phyloP scores from a whole-genome alignment of 2,329 filamentous ascomycete genomes.

The Aspergillus eucalypticola region DNA sequence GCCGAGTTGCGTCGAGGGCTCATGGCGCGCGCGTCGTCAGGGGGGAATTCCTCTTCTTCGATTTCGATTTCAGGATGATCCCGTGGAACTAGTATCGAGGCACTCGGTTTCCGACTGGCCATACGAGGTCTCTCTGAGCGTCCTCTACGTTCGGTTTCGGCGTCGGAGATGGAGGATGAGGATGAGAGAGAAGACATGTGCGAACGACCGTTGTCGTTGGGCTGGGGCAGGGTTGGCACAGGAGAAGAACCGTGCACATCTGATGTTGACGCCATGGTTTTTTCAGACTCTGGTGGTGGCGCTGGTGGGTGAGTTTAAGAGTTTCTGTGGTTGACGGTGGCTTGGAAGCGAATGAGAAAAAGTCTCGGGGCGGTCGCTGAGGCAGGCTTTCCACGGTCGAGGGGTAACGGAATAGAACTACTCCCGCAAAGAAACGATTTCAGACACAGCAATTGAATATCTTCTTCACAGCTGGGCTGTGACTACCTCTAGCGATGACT shows the following conservation, averaged over 20 bases:
- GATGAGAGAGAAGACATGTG: constrained; percentile 47
- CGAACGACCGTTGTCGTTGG: constrained; percentile 40
- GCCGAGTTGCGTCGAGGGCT: constrained; percentile 87
- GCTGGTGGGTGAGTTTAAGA: constrained; percentile 14
- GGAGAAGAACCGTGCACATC: constrained; percentile 41
- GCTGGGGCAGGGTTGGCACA: constrained; percentile 42
- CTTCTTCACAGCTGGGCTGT: constrained; percentile 15
- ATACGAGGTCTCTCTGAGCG: constrained; percentile 64
- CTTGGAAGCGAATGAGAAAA: constrained; percentile 11
- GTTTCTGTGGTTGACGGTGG: constrained; percentile 18
- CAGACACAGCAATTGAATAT: constrained; percentile 5
- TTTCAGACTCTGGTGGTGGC: constrained; percentile 12
- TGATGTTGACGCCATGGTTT: constrained; percentile 38
- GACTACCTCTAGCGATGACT: constrained; percentile 42
- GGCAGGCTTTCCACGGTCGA: constrained; percentile 11
- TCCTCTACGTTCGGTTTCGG: constrained; percentile 45
- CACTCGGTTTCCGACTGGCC: constrained; percentile 74
- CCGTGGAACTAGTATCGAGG: constrained; percentile 77
- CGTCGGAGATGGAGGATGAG: constrained; percentile 52
- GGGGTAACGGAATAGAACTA: neutral
- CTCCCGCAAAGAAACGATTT: neutral
- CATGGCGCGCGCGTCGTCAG: constrained; percentile 90
- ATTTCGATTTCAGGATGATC: constrained; percentile 73
- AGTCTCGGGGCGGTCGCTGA: constrained; percentile 13
- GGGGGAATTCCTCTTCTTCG: constrained; percentile 73